Evolutionary conservation across 371 early-diverging fungal species (phyloP).

Genomic region (Chytridium lagenaria): DNA sequence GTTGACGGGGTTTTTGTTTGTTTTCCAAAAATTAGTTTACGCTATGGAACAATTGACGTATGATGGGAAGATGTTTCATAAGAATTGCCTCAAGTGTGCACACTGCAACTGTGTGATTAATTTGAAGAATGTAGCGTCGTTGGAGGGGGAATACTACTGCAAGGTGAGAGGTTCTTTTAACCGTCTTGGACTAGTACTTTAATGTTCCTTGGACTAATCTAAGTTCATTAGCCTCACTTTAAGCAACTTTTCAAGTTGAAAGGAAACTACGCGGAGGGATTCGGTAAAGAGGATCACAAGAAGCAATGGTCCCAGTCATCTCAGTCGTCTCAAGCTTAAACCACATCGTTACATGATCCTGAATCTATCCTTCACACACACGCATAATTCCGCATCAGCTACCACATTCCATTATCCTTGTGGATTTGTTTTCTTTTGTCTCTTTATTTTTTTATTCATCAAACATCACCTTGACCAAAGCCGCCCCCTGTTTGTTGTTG

Average conservation of each 20-base stretch:
- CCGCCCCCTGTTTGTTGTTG: no score
- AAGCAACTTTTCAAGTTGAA: constrained; percentile 60
- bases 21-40: constrained; percentile 44
- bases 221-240: constrained; percentile 59
- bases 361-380: no score
- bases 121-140: constrained; percentile 53
- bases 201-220: no score
- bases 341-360: no score
- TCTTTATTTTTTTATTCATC: no score
- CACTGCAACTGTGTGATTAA: constrained; percentile 51
- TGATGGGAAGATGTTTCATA: constrained; percentile 51
- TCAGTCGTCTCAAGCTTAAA: no score
- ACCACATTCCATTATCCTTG: no score
- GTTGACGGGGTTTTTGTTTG: background rate
- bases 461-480: no score
- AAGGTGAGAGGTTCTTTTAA: constrained; percentile 29
- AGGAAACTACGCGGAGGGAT: constrained; percentile 58
- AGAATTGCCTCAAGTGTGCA: constrained; percentile 51
- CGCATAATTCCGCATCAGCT: no score
- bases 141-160: constrained; percentile 54
- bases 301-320: constrained; percentile 37
- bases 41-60: constrained; percentile 49
- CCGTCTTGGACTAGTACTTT: no score
- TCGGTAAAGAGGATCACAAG: constrained; percentile 50
- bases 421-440: no score